A percentile compares a stretch with the other conserved stretches of the same genome.
Evolutionary conservation across 192 early-diverging fungal species (phyloP).

Genomic region (Umbelopsis sp.): DNA sequence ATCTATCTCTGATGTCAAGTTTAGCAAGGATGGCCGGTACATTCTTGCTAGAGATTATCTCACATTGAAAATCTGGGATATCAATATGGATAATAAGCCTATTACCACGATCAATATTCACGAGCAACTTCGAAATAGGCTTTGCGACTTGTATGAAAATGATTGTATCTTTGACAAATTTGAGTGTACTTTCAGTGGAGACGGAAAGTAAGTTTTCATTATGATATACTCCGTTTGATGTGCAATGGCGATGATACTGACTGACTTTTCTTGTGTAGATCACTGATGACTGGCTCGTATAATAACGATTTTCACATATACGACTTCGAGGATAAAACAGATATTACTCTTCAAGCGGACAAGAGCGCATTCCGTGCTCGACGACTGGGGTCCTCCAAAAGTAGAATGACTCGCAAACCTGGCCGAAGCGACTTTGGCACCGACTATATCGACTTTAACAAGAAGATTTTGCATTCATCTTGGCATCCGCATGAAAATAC

Average conservation of each 20-base stretch:
- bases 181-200: conserved; percentile 96
- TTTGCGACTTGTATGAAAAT: conserved; percentile 99
- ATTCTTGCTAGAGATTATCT: conserved; percentile 97
- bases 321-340: conserved; percentile 75
- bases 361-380: conserved; percentile 98
- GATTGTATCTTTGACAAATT: conserved; percentile 99
- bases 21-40: conserved; percentile 94
- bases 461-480: conserved; percentile 97
- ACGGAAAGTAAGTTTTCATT: conserved; percentile 71
- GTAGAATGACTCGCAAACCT: conserved; percentile 56
- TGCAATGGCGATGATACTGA: not conserved
- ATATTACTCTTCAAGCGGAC: conserved; percentile 94
- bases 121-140: conserved; percentile 91
- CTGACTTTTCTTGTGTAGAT: conserved; percentile 41
- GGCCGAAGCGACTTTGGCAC: conserved; percentile 37
- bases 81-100: conserved; percentile 95
- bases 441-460: conserved; percentile 88
- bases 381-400: conserved; percentile 79
- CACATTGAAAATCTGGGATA: conserved; percentile 98
- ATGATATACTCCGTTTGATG: too few relatives aligned
- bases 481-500: conserved; percentile 99
- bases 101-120: conserved; percentile 96
- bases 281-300: conserved; percentile 95
- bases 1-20: conserved; percentile 96
- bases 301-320: conserved; percentile 99